A percentile compares a stretch with the other conserved stretches of the same genome.
Conservation (phyloP, 192 early-diverging fungal genomes). For the Pilobolus umbonatus region DNA sequence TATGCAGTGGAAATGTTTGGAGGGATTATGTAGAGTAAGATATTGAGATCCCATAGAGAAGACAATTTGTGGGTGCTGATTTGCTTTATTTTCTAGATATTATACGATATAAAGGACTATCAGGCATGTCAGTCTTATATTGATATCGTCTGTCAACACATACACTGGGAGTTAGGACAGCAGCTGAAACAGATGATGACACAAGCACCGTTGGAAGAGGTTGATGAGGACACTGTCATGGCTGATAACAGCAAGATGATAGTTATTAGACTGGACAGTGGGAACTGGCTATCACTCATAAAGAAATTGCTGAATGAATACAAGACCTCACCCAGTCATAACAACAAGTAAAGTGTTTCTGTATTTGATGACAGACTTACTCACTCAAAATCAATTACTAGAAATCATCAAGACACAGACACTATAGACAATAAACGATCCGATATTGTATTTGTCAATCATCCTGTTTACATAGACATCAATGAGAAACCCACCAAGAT, state of each 20-base stretch:
- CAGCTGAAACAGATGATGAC: background rate
- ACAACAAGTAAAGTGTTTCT: background rate
- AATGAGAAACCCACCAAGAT: background rate
- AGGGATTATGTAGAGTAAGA: conserved; percentile 27
- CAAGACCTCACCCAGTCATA: background rate
- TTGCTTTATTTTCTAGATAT: conserved; percentile 20
- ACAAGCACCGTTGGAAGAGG: background rate
- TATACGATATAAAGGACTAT: conserved; percentile 42
- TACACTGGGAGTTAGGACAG: conserved; percentile 28
- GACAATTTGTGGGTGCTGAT: background rate
- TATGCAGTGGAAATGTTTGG: conserved; percentile 31
- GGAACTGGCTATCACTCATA: background rate
- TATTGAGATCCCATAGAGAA: background rate
- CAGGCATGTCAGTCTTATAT: conserved; percentile 35
- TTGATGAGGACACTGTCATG: background rate
- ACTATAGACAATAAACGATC: background rate
- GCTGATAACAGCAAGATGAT: background rate
- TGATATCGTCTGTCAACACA: conserved; percentile 20
- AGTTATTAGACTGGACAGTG: background rate
- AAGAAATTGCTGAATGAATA: background rate
- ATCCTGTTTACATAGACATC: background rate
- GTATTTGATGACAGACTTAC: no score
- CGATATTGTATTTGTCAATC: background rate
- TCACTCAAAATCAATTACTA: no score
- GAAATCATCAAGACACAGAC: background rate